Evolutionary conservation across 768 basidiomycete species (phyloP), one percentile per base, ranked within the genome.

Genomic region (Lactifluus subvellereus): DNA sequence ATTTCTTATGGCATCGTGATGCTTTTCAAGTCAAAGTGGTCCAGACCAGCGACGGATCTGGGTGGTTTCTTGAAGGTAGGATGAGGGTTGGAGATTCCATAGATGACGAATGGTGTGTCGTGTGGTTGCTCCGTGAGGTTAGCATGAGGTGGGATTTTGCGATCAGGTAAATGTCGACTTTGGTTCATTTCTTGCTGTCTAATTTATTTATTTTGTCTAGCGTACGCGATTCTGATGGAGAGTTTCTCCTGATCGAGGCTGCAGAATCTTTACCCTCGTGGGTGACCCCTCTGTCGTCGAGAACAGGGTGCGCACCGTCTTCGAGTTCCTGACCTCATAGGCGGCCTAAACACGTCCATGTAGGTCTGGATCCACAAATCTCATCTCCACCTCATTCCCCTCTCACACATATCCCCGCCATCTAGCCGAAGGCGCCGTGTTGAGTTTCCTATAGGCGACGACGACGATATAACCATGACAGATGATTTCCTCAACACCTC

Each of bases 81-180:
- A 91, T 95, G 87, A 79, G 94, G 50, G 90, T 98, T 27, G 96
- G 97, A 3, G 97, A 99, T 74, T 90, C 86, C 57, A 82, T 98
- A n/a, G 95, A 99, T 73, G 97, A 99, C 69, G 97, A 99, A 74
- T 99, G 97, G 97, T 88, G 87, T 72, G 80, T 83, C 14, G 94
- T 98, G 18, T 98, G 92, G 91, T 77, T 98, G 52, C 76, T 98
- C 61, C 82, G 79, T 68, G 82, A 91, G 73, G 78, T 96, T 61
- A 88, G 86, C 64, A 75, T 79, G 45, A 84, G 83, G 65, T 95
- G 89, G 88, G 88, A 94, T 67, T 73, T 94, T 42, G 84, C 82
- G 10, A 83, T 93, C 60, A 87, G 88, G 94, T 94, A 67, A 62
- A 61, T 81, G 71, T 11, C 33, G 35, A n/a, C 14, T 20, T 14